Evolutionary conservation across 73 alveolate genomes (phyloP), one percentile per base, ranked within the genome.

Genomic region (Paramecium caudatum): DNA sequence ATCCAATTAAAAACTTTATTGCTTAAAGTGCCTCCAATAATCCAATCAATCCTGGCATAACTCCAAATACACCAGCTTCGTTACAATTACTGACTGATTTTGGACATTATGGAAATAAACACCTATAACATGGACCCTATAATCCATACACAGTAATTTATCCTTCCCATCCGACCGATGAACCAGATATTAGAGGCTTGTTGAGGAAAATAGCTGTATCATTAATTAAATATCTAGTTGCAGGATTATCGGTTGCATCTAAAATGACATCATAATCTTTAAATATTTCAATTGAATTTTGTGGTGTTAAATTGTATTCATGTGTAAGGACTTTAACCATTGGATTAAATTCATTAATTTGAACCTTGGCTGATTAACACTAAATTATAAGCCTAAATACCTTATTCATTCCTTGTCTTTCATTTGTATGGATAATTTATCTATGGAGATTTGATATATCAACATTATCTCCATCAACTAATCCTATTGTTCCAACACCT

Each of bases 401-500:
- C 36, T 86, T 86, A 86, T 86, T 86, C 93, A 86, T 86, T n/a
- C 93, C 90, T 23, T 47, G 19, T 61, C 93, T 34, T 10, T 86
- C 82, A 61, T 37, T 78, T 8, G 32, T 86, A 63, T 86, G 92
- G 13, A 86, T 86, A 37, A 86, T 86, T 78, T 86, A 17, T 16
- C 99, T 90, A 81, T 97, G 99, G 15, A 98, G 91, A 82, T 98
- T 98, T 65, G 98, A 93, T 25, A 84, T 92, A 45, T 96, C 99
- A 0, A 98, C 99, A 5, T 80, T 86, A 82, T 98, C 99, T 32
- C 98, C 98, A 90, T 98, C 99, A 7, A 98, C 94, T 50, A 98
- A 70, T 10, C 99, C 98, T 41, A 98, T 91, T 80, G 96, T 97
- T 61, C 99, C 99, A 30, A 98, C 94, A 39, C 99, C 99, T 21